Evolutionary conservation across 768 basidiomycete genomes (phyloP), one percentile per base, ranked within the genome.

Genomic region (Pisolithus microcarpus): DNA sequence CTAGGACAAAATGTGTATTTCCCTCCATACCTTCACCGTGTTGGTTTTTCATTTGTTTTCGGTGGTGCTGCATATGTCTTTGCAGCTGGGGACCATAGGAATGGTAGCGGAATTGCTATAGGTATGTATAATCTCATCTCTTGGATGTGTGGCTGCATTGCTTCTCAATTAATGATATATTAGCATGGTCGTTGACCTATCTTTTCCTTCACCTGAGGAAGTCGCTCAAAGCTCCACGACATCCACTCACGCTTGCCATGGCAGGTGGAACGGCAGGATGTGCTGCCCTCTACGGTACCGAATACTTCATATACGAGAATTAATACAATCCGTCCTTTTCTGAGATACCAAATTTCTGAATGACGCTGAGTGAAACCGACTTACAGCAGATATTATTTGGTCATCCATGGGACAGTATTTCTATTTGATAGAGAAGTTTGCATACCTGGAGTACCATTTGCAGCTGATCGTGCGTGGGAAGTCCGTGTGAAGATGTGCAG

Each of bases 171-270:
- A 37, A 36, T 31, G 38, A 21, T 18, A 28, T 42, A 23, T 23
- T 4, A 73, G 75, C 74, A 7, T 76, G 73, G 73, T 72, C 73
- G n/a, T 57, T 76, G 43, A 75, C 69, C 36, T 76, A 75, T 51
- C 66, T 76, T 31, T 58, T 72, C 18, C 50, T 76, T 34, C 72
- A 75, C 44, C 53, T 64, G 3, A 60, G 69, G n/a, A 62, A 56
- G 36, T 68, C 73, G 1, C 37, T 68, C 2, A 62, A 49, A 11
- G 51, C 61, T 0, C 71, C 69, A 1, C 58, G 69, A 1, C 64
- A 68, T 52, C 55, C 60, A 1, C 42, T 72, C 1, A 60, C 73
- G n/a, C 51, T 72, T n/a, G 66, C 61, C 1, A 57, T 76, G 52
- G 59, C 56, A 16, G 57, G 45, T 2, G 69, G 69, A 1, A 55